These are phyloP conservation scores for Leccinum subtestaceum DNA, from an alignment of 768 basidiomycete species.

Conservation along the genomic window DNA sequence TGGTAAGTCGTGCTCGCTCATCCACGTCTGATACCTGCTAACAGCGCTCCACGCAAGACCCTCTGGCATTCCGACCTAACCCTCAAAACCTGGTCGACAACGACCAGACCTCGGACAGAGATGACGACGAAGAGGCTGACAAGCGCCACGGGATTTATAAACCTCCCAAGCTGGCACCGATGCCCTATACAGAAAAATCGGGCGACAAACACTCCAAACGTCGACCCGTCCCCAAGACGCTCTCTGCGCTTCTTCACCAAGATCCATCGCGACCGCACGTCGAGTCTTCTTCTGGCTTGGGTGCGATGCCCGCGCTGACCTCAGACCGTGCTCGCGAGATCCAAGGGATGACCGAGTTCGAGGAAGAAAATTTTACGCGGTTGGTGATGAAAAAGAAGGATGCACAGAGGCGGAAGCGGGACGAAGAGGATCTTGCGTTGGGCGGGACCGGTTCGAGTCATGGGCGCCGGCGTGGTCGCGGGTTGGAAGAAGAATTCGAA, in stretches of 20 bases:
- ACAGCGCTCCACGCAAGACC: conserved; percentile 51
- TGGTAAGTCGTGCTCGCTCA: conserved; percentile 43
- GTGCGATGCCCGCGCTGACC: conserved; percentile 52
- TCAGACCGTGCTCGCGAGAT: conserved; percentile 75
- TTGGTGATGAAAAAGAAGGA: conserved; percentile 90
- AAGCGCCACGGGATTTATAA: conserved; percentile 61
- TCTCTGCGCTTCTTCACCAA: conserved; percentile 49
- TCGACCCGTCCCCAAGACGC: conserved; percentile 63
- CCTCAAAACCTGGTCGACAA: conserved; percentile 64
- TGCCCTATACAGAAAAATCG: conserved; percentile 72
- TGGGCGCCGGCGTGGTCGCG: conserved; percentile 60
- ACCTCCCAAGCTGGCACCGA: conserved; percentile 85
- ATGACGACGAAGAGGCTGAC: conserved; percentile 14
- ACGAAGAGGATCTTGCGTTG: conserved; percentile 86
- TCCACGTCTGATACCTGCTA: background rate
- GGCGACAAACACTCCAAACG: conserved; percentile 44
- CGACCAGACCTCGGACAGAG: conserved; percentile 32
- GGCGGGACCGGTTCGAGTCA: conserved; percentile 65
- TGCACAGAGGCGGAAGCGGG: conserved; percentile 60
- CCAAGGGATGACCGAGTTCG: conserved; percentile 79
- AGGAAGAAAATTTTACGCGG: conserved; percentile 93
- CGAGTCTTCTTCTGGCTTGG: conserved; percentile 73
- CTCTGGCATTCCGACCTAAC: conserved; percentile 89
- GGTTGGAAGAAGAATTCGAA: conserved; percentile 80
- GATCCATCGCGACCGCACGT: conserved; percentile 61